Evolutionary conservation across 352 stramenopile species (phyloP).

Genomic region (Pythium volutum): DNA sequence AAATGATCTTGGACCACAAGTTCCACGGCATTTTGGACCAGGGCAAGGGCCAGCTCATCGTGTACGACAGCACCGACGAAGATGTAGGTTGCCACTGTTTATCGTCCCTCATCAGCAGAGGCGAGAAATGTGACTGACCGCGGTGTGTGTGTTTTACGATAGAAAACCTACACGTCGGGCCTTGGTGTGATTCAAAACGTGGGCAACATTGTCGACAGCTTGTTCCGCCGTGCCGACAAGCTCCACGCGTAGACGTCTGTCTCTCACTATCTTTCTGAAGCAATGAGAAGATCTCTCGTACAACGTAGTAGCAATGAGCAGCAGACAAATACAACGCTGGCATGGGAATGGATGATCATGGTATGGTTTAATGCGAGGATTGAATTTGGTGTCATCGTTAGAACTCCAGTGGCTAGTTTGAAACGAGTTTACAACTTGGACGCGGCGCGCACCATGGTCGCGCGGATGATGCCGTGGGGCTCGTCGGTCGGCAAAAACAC

Average conservation of each 20-base stretch:
- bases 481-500: conserved; percentile 86
- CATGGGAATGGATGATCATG: neutral
- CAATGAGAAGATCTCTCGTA: no score
- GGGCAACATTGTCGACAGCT: conserved; percentile 94
- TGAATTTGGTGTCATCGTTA: neutral
- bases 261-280: neutral
- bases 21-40: conserved; percentile 99
- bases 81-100: no score
- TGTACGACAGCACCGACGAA: conserved; percentile 94
- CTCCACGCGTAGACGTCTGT: conserved; percentile 54
- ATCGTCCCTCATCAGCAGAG: neutral
- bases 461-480: conserved; percentile 86
- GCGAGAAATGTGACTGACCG: neutral
- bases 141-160: conserved; percentile 11
- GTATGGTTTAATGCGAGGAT: neutral
- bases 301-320: neutral
- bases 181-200: conserved; percentile 97
- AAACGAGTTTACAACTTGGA: conserved; percentile 64
- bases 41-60: conserved; percentile 98
- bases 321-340: neutral
- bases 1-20: conserved; percentile 99
- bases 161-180: conserved; percentile 92
- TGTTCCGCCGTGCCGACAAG: conserved; percentile 90
- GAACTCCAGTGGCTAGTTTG: no score
- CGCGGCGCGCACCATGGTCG: conserved; percentile 61